Evolutionary conservation across 1,139 yeast genomes (phyloP).

Genomic region (Keqinozyma sinolaborantium): DNA sequence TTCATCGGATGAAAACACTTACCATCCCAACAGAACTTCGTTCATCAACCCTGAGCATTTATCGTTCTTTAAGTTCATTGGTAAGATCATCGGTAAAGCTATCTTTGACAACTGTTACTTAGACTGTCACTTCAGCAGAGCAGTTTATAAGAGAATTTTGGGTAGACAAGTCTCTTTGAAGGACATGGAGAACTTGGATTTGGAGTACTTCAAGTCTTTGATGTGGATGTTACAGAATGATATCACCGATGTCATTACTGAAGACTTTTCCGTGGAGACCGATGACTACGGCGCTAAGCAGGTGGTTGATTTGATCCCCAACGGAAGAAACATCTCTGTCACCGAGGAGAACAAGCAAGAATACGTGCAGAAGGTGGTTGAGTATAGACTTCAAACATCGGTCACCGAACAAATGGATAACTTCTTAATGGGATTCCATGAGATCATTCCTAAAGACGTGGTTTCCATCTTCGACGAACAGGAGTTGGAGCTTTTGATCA

Average conservation of each 20-base stretch:
- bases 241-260: slow-evolving; percentile 95
- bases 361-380: slow-evolving; percentile 82
- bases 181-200: slow-evolving; percentile 93
- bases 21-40: slow-evolving; percentile 93
- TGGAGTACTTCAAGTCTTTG: slow-evolving; percentile 87
- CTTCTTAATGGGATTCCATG: slow-evolving; percentile 85
- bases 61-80: slow-evolving; percentile 91
- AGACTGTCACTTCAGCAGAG: slow-evolving; percentile 94
- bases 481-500: slow-evolving; percentile 85
- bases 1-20: slow-evolving; percentile 87
- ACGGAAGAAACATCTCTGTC: slow-evolving; percentile 82
- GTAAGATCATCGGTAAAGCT: slow-evolving; percentile 92
- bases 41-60: slow-evolving; percentile 92
- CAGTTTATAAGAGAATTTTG: slow-evolving; percentile 84
- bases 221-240: slow-evolving; percentile 97
- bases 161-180: slow-evolving; percentile 81
- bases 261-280: slow-evolving; percentile 89
- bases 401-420: slow-evolving; percentile 86
- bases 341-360: slow-evolving; percentile 90
- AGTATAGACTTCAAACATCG: slow-evolving; percentile 78
- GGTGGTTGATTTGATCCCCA: slow-evolving; percentile 70
- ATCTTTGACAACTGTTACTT: slow-evolving; percentile 82
- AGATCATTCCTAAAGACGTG: slow-evolving; percentile 83
- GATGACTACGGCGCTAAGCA: slow-evolving; percentile 94
- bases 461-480: slow-evolving; percentile 92